Evolutionary conservation across 2,329 filamentous ascomycete species (phyloP).

Genomic region (Aspergillus eucalypticola): DNA sequence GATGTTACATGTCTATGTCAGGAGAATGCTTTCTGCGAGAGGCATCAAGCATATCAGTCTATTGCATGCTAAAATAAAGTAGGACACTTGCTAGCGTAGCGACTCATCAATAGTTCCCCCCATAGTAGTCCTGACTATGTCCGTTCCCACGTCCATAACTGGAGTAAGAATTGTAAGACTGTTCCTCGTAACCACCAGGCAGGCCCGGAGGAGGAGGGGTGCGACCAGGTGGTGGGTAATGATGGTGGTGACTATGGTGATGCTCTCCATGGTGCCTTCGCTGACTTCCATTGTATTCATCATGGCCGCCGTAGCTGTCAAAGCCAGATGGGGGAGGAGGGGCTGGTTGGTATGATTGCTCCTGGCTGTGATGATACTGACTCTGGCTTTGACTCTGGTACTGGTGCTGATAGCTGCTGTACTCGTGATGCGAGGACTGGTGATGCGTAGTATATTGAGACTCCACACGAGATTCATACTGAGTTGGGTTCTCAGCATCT

Average conservation of each 20-base stretch:
- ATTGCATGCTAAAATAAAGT: too few relatives aligned
- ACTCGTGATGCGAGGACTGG: slow-evolving; percentile 3
- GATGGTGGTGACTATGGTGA: background rate
- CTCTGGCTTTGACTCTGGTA: background rate
- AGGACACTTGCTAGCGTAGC: too few relatives aligned
- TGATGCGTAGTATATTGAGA: slow-evolving; percentile 12
- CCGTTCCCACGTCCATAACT: slow-evolving; percentile 8
- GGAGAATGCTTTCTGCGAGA: too few relatives aligned
- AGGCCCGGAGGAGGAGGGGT: slow-evolving; percentile 3
- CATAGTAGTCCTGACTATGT: slow-evolving; percentile 7
- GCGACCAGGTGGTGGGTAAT: slow-evolving; percentile 1
- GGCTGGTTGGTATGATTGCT: background rate
- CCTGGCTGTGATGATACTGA: slow-evolving; percentile 9
- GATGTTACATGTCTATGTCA: too few relatives aligned
- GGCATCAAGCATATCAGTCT: too few relatives aligned
- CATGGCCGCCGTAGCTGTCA: background rate
- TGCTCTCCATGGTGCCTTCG: slow-evolving; percentile 7
- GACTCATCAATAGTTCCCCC: slow-evolving; percentile 8
- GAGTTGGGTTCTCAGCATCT: background rate
- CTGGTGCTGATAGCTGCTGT: slow-evolving; percentile 2
- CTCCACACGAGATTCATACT: slow-evolving; percentile 11
- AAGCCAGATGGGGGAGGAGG: background rate
- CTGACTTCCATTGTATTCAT: background rate
- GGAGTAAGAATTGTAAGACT: background rate
- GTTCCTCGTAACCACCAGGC: slow-evolving; percentile 7